Conservation (phyloP, 2,329 filamentous ascomycete genomes). For the Colletotrichum spinosum region DNA sequence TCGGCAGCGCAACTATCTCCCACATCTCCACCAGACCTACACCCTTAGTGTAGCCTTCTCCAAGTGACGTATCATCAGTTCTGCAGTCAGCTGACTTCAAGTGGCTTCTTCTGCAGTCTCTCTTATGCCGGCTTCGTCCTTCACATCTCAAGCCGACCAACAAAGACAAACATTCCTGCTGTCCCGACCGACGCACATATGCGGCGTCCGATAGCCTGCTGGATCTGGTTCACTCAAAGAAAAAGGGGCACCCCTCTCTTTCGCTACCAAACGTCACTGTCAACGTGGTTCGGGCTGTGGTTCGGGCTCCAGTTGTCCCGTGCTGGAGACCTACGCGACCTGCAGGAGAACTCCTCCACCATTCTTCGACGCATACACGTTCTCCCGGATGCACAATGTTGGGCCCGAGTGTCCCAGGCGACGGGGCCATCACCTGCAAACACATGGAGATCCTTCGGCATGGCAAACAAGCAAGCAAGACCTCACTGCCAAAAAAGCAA, state of each 20-base stretch:
- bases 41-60: too few relatives aligned
- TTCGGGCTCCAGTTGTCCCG: neutral
- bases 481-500: constrained; percentile 5
- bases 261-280: constrained; percentile 8
- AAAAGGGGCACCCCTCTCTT: constrained; percentile 13
- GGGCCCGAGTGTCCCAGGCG: constrained; percentile 12
- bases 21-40: too few relatives aligned
- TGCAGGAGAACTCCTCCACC: constrained; percentile 2
- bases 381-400: constrained; percentile 16
- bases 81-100: too few relatives aligned
- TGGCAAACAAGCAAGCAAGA: constrained; percentile 14
- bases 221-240: constrained; percentile 1
- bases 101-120: neutral
- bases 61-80: too few relatives aligned
- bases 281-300: neutral
- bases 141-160: constrained; percentile 8
- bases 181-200: constrained; percentile 9
- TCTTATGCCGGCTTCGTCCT: constrained; percentile 1
- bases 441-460: constrained; percentile 18
- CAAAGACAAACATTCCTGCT: constrained; percentile 22
- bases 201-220: constrained; percentile 9
- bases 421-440: constrained; percentile 26
- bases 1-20: too few relatives aligned
- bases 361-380: constrained; percentile 18
- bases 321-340: neutral